Evolutionary conservation across 768 basidiomycete genomes (phyloP).

Genomic region (Mycena kentingensis): DNA sequence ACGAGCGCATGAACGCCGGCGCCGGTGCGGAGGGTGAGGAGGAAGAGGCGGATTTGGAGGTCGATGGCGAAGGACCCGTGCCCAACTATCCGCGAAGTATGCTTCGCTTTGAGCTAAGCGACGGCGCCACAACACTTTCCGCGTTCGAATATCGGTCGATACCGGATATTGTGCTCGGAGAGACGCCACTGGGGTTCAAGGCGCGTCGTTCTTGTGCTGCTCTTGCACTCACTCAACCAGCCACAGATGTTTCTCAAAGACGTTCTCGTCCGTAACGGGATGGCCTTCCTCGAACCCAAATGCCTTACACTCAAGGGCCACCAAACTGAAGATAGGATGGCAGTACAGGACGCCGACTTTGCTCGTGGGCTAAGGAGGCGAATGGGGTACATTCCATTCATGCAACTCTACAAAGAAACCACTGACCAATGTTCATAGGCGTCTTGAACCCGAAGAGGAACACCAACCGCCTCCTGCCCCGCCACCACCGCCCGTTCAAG

Average conservation of each 20-base stretch:
- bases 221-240: conserved; percentile 1
- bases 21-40: conserved; percentile 46
- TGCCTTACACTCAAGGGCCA: conserved; percentile 64
- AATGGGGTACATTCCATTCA: conserved; percentile 54
- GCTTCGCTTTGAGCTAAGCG: conserved; percentile 74
- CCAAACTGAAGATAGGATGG: conserved; percentile 65
- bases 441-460: conserved; percentile 9
- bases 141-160: conserved; percentile 81
- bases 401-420: too few species aligned
- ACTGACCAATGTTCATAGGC: too few species aligned
- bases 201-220: conserved; percentile 39
- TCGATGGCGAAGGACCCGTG: conserved; percentile 71
- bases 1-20: conserved; percentile 63
- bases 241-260: conserved; percentile 69
- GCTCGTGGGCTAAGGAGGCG: conserved; percentile 59
- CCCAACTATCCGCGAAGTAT: conserved; percentile 83
- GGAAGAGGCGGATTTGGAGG: conserved; percentile 56
- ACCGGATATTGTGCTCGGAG: conserved; percentile 66
- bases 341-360: conserved; percentile 59
- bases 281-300: conserved; percentile 75
- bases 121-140: conserved; percentile 67
- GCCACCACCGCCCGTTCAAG: conserved; percentile 19
- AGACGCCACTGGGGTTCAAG: conserved; percentile 83
- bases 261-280: conserved; percentile 66
- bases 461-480: conserved; percentile 13